phyloP scores from a whole-genome alignment of 176 grass and related monocot genomes.

The Saccharum officinarum region DNA sequence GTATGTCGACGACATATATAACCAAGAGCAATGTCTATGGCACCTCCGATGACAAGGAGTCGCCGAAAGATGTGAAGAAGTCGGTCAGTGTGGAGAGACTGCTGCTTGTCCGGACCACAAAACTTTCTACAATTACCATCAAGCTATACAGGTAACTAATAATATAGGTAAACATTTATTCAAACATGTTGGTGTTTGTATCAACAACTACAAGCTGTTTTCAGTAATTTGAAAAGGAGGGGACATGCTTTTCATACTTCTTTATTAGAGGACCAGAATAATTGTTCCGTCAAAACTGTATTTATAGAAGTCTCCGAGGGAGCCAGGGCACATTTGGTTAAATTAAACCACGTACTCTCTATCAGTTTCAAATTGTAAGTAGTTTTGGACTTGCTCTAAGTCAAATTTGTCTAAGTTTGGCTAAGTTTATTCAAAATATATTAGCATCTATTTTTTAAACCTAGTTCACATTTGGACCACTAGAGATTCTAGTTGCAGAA shows the following conservation, averaged over 20 bases:
- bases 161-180: background rate
- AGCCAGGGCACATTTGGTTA: too few species aligned
- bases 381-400: too few species aligned
- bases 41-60: background rate
- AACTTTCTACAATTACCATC: background rate
- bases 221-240: background rate
- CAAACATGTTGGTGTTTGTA: background rate
- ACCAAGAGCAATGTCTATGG: background rate
- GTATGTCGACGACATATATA: background rate
- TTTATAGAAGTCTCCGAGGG: too few species aligned
- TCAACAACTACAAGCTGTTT: background rate
- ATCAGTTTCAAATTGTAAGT: too few species aligned
- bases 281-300: too few species aligned
- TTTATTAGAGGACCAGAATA: background rate
- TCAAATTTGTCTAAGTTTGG: too few species aligned
- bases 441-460: too few species aligned
- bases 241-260: background rate
- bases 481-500: too few species aligned
- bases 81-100: background rate
- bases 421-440: too few species aligned
- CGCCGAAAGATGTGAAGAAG: background rate
- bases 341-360: too few species aligned
- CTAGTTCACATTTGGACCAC: too few species aligned
- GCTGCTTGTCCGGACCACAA: background rate
- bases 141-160: background rate